Percentiles rank a stretch among this genome's conserved stretches.
Conservation (phyloP, 805 yeast species). For the Zygosaccharomyces pseudorouxii region DNA sequence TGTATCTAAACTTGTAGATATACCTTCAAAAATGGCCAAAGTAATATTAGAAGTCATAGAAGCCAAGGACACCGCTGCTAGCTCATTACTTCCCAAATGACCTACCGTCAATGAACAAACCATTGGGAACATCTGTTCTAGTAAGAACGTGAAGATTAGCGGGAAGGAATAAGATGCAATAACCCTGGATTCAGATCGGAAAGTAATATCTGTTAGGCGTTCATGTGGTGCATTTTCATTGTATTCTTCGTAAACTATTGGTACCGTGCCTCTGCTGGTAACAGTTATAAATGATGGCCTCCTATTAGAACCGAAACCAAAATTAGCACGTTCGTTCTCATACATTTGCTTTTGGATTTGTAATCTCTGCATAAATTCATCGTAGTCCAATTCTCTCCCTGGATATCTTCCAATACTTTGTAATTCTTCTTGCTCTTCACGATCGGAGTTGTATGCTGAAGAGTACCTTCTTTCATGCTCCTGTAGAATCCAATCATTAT, state of each 20-base stretch:
- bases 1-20: constrained; percentile 77
- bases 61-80: constrained; percentile 80
- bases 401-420: constrained; percentile 12
- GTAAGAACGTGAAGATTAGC: constrained; percentile 60
- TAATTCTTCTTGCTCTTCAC: constrained; percentile 19
- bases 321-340: constrained; percentile 8
- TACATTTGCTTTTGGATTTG: constrained; percentile 23
- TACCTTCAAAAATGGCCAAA: constrained; percentile 74
- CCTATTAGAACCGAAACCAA: constrained; percentile 9
- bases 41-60: constrained; percentile 81
- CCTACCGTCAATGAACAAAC: constrained; percentile 81
- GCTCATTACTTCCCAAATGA: constrained; percentile 72
- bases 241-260: constrained; percentile 29
- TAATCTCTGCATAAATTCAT: constrained; percentile 31
- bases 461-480: constrained; percentile 41
- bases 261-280: constrained; percentile 31
- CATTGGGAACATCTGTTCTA: constrained; percentile 71
- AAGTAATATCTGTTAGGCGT: constrained; percentile 34
- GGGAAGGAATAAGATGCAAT: constrained; percentile 45
- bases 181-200: constrained; percentile 35
- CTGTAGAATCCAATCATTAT: constrained; percentile 38
- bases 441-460: constrained; percentile 25
- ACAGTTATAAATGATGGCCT: constrained; percentile 31
- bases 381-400: constrained; percentile 28
- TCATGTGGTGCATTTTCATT: constrained; percentile 22